Percentiles rank a stretch among this genome's conserved stretches.
These are phyloP conservation scores for Talaromyces sp. DNA, from an alignment of 2,329 filamentous ascomycete genomes.

Conservation along the genomic window DNA sequence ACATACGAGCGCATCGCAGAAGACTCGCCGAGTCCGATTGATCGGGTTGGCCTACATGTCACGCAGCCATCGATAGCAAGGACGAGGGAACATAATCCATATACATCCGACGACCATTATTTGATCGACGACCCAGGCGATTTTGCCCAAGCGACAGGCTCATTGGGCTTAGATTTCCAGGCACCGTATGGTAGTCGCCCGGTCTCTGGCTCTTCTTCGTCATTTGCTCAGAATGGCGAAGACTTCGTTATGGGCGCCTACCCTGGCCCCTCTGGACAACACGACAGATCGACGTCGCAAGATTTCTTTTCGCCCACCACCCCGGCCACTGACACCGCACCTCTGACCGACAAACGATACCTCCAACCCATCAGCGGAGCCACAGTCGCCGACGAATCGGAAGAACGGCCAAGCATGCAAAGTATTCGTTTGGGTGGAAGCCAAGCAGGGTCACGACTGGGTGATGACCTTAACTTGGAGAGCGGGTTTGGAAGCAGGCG, in stretches of 20 bases:
- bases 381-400: slow-evolving; percentile 36
- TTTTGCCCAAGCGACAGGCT: slow-evolving; percentile 40
- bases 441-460: slow-evolving; percentile 46
- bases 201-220: slow-evolving; percentile 15
- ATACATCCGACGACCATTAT: slow-evolving; percentile 20
- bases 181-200: slow-evolving; percentile 16
- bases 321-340: slow-evolving; percentile 52
- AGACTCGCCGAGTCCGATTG: slow-evolving; percentile 47
- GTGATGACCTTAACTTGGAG: slow-evolving; percentile 58
- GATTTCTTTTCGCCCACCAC: slow-evolving; percentile 53
- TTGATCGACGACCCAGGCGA: slow-evolving; percentile 29
- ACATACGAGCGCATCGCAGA: slow-evolving; percentile 53
- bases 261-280: slow-evolving; percentile 15
- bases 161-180: slow-evolving; percentile 39
- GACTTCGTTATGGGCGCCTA: slow-evolving; percentile 16
- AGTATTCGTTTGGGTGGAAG: slow-evolving; percentile 48
- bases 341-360: slow-evolving; percentile 53
- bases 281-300: slow-evolving; percentile 39
- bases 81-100: slow-evolving; percentile 18
- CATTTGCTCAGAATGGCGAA: slow-evolving; percentile 20
- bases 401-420: slow-evolving; percentile 49
- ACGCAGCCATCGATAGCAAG: slow-evolving; percentile 21
- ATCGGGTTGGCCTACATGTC: slow-evolving; percentile 11
- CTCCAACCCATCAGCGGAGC: slow-evolving; percentile 55
- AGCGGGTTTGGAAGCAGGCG: slow-evolving; percentile 52